Evolutionary conservation across 768 basidiomycete genomes (phyloP).

Genomic region (Lactifluus echinatus): DNA sequence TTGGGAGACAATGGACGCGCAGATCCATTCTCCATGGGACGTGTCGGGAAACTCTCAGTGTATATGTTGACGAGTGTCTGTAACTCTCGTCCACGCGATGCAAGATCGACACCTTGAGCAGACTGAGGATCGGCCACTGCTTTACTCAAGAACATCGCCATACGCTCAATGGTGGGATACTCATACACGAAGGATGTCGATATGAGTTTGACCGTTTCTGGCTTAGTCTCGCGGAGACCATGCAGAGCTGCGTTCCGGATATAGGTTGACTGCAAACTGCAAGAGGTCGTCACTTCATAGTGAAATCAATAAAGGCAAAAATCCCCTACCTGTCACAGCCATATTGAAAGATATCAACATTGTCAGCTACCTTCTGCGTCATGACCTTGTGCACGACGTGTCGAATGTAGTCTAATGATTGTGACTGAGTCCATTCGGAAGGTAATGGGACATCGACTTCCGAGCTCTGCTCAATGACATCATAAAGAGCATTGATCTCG

Average conservation of each 20-base stretch:
- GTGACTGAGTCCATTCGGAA: slow-evolving; percentile 21
- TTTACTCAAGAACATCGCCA: slow-evolving; percentile 15
- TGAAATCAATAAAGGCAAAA: neutral
- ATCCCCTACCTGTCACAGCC: slow-evolving; percentile 35
- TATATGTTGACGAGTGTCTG: slow-evolving; percentile 21
- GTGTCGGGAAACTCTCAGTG: slow-evolving; percentile 19
- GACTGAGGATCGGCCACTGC: slow-evolving; percentile 2
- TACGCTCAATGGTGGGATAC: slow-evolving; percentile 20
- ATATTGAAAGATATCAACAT: slow-evolving; percentile 32
- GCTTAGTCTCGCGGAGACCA: slow-evolving; percentile 21
- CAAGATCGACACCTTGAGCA: neutral
- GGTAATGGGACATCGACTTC: slow-evolving; percentile 26
- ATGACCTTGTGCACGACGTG: slow-evolving; percentile 30
- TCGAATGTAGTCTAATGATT: slow-evolving; percentile 28
- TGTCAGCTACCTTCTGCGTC: slow-evolving; percentile 23
- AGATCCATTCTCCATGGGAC: neutral
- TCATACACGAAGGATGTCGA: slow-evolving; percentile 22
- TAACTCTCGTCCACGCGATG: slow-evolving; percentile 17
- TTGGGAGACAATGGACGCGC: neutral
- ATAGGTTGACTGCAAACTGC: slow-evolving; percentile 24
- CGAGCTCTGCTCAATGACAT: slow-evolving; percentile 28
- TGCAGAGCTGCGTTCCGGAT: slow-evolving; percentile 25
- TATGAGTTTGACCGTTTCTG: slow-evolving; percentile 13
- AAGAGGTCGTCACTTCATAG: neutral
- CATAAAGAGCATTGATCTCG: slow-evolving; percentile 36